These are phyloP conservation scores for Candida cerambycidarum DNA, from an alignment of 805 yeast genomes.

Conservation along the genomic window DNA sequence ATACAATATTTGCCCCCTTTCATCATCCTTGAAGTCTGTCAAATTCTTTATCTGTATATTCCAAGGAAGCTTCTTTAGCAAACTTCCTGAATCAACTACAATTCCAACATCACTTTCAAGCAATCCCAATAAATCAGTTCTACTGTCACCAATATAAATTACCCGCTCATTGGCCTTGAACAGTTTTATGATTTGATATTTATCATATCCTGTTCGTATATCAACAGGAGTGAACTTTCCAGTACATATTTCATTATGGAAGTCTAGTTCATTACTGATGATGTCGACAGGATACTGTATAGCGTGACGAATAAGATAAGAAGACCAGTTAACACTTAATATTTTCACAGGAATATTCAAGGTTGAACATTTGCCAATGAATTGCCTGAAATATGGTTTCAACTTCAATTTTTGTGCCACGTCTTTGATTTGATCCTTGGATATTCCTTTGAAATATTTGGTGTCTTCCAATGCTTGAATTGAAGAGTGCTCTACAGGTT, in stretches of 20 bases:
- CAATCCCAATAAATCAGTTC: slow-evolving; percentile 56
- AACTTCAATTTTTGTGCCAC: slow-evolving; percentile 40
- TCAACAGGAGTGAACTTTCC: slow-evolving; percentile 26
- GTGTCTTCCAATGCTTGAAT: slow-evolving; percentile 39
- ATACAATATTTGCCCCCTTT: background rate
- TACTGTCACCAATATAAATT: slow-evolving; percentile 61
- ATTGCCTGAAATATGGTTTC: slow-evolving; percentile 39
- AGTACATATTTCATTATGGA: slow-evolving; percentile 23
- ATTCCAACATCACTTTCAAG: slow-evolving; percentile 48
- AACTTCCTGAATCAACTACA: slow-evolving; percentile 39
- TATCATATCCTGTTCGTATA: slow-evolving; percentile 57
- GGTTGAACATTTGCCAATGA: slow-evolving; percentile 22
- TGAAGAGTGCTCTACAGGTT: slow-evolving; percentile 48
- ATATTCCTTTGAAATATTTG: slow-evolving; percentile 44
- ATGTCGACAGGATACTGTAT: slow-evolving; percentile 20
- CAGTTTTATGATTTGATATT: slow-evolving; percentile 25
- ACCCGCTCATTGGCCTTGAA: slow-evolving; percentile 18
- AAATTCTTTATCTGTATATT: background rate
- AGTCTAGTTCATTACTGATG: slow-evolving; percentile 52
- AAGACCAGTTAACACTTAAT: slow-evolving; percentile 66
- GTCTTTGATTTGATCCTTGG: slow-evolving; percentile 20
- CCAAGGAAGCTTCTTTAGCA: slow-evolving; percentile 22
- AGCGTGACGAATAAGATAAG: slow-evolving; percentile 35
- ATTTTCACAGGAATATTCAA: slow-evolving; percentile 39
- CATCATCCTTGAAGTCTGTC: background rate